Conservation (phyloP, 2,329 filamentous ascomycete genomes). For the Penicillium sp. region DNA sequence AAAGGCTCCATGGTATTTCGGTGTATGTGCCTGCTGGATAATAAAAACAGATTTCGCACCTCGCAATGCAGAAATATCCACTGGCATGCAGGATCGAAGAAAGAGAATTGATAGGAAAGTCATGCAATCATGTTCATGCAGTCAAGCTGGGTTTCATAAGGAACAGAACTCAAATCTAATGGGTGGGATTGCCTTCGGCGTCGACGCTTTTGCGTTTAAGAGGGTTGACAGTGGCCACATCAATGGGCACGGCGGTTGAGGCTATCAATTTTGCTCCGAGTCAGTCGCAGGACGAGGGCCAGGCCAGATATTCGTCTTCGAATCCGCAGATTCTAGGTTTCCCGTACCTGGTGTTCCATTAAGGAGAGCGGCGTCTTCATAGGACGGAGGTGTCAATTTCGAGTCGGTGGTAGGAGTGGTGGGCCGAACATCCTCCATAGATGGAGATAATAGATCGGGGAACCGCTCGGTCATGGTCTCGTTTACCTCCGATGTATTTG, state of each 20-base stretch:
- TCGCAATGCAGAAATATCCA: constrained; percentile 21
- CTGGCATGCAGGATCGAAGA: constrained; percentile 3
- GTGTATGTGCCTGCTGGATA: constrained; percentile 22
- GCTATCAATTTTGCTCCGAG: constrained; percentile 4
- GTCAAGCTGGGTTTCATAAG: not conserved
- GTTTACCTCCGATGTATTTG: not conserved
- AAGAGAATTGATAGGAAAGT: not conserved
- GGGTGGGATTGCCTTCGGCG: constrained; percentile 8
- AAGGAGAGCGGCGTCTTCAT: constrained; percentile 22
- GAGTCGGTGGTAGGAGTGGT: constrained; percentile 20
- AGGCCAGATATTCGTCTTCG: not conserved
- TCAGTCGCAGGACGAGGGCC: constrained; percentile 3
- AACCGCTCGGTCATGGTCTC: too few relatives aligned
- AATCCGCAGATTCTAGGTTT: not conserved
- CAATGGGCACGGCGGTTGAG: constrained; percentile 8
- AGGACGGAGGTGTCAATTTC: constrained; percentile 31
- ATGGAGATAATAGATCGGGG: too few relatives aligned
- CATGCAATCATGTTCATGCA: constrained; percentile 15
- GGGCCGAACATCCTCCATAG: constrained; percentile 20
- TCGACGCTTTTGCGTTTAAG: constrained; percentile 36
- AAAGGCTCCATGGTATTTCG: constrained; percentile 23
- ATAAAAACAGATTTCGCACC: constrained; percentile 10
- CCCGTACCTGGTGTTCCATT: constrained; percentile 13
- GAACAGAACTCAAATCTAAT: not conserved
- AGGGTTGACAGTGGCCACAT: constrained; percentile 26